A percentile compares a stretch with the other conserved stretches of the same genome.
Conservation (phyloP, 1,284 basidiomycete species). For the Ceratobasidium sp. region DNA sequence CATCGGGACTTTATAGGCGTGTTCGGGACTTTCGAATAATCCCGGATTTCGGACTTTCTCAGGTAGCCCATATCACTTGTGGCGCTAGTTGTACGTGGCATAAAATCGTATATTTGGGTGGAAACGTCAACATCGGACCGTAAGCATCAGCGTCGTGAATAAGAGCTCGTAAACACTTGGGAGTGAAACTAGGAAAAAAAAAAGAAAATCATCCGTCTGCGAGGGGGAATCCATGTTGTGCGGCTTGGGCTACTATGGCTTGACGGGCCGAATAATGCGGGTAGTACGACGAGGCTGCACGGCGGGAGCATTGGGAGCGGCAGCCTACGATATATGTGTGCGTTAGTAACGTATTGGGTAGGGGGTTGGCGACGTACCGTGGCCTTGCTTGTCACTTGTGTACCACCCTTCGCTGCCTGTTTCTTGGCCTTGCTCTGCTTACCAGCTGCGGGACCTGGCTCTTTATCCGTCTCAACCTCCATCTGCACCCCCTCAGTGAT, state of each 20-base stretch:
- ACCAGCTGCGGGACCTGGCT: neutral
- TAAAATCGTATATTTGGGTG: slow-evolving; percentile 5
- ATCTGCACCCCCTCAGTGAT: neutral
- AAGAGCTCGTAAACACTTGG: neutral
- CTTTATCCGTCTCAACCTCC: neutral
- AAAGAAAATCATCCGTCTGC: neutral
- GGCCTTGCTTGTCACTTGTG: neutral
- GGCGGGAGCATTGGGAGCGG: neutral
- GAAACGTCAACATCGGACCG: neutral
- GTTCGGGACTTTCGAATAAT: neutral
- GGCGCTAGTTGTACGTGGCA: neutral
- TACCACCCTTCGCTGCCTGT: neutral
- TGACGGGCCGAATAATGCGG: neutral
- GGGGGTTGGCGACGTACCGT: neutral
- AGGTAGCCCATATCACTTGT: neutral
- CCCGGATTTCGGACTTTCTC: neutral
- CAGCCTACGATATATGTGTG: neutral
- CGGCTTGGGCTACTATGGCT: neutral
- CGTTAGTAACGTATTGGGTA: neutral
- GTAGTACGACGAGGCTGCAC: neutral
- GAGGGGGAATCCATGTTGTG: neutral
- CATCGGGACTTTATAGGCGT: neutral
- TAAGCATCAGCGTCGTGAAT: slow-evolving; percentile 15
- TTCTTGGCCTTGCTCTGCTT: neutral
- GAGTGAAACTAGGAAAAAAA: neutral